Conservation (phyloP, 1,139 yeast genomes). For the Hemisphaericaspora lyxosophila region DNA sequence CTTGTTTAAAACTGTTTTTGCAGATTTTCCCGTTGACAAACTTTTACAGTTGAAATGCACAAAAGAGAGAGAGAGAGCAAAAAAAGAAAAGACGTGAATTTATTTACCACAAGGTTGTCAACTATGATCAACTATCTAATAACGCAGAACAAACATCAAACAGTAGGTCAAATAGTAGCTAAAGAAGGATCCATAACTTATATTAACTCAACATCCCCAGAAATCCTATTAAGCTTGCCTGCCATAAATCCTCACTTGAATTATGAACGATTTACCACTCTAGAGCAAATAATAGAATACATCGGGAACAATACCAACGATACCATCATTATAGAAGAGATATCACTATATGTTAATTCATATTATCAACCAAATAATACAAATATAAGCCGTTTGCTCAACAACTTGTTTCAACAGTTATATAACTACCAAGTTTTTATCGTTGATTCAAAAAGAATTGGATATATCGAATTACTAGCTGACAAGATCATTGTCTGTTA, state of each 20-base stretch:
- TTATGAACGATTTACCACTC: slow-evolving; percentile 10
- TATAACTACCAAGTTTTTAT: slow-evolving; percentile 1
- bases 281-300: slow-evolving; percentile 6
- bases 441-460: slow-evolving; percentile 8
- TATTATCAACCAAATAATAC: background rate
- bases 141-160: slow-evolving; percentile 4
- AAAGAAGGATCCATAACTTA: slow-evolving; percentile 7
- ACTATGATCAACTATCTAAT: slow-evolving; percentile 9
- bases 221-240: slow-evolving; percentile 5
- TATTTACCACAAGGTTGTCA: too few species aligned
- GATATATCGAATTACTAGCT: slow-evolving; percentile 8
- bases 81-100: too few species aligned
- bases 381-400: slow-evolving; percentile 4
- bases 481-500: slow-evolving; percentile 4
- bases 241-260: slow-evolving; percentile 6
- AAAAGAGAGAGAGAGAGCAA: too few species aligned
- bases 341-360: slow-evolving; percentile 2
- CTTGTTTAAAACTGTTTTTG: too few species aligned
- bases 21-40: too few species aligned
- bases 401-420: slow-evolving; percentile 8
- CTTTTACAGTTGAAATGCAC: too few species aligned
- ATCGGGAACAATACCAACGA: background rate
- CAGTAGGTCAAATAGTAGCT: slow-evolving; percentile 5
- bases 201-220: slow-evolving; percentile 14
- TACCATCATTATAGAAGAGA: slow-evolving; percentile 9